Base-by-base conservation (phyloP, 2,329 filamentous ascomycete genomes). In the Metarhizium album region DNA sequence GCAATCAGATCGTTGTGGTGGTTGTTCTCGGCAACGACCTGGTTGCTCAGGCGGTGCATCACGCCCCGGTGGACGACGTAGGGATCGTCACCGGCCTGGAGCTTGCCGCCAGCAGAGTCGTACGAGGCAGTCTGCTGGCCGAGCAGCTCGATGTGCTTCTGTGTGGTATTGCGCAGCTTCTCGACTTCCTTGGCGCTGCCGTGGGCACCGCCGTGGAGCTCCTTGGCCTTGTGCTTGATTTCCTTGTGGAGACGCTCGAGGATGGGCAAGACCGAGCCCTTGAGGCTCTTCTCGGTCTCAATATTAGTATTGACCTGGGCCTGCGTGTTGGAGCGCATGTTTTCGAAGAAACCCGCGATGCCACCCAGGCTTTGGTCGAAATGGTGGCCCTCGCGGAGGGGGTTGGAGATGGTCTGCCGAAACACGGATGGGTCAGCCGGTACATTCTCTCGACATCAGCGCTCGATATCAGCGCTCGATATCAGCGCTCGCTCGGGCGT, bases 161-260 rank as follows among this genome's bases (percentile, higher is more conserved):
- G 91, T 0, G 91, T 96, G 6, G 72, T 74, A 59, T 83, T 82
- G 54, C 91, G 86, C 8, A 88, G 83, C 73, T 95, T 96, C 55
- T 95, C 89, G 22, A 98, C 90, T 47, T 88, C 82, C 73, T 97
- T 98, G 58, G 87, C 82, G 16, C 84, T 80, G 74, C 94, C 95
- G 54, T 83, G 79, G 22, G 87, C 88, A 8, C 91, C 90, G 54
- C 82, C 78, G 42, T 80, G 77, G 47, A 98, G 78, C 70, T 96
- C 90, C 74, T 97, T 97, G 56, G 81, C 78, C 74, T 97, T 97
- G 72, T 86, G 83, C 78, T 97, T 98, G 75, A 98, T 93, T 67
- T 97, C 93, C 66, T 88, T 84, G 73, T 97, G 90, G 46, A 98
- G 76, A 48, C 90, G 86, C 60, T 94, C 88, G 63, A 98, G 84